Evolutionary conservation across 257 asterid genomes (phyloP).

Genomic region (Ballota nigra): DNA sequence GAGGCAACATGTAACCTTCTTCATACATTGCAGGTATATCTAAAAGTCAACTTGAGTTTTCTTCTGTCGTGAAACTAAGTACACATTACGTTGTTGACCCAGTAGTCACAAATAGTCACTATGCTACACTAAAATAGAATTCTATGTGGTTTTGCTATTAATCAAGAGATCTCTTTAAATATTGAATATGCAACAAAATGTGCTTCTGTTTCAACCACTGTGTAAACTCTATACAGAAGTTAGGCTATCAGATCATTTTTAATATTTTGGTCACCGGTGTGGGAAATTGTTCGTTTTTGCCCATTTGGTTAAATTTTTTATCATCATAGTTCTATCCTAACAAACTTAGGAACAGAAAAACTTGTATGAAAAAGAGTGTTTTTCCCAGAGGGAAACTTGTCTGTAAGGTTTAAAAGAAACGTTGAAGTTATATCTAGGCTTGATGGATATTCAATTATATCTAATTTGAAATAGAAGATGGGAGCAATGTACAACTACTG

Average conservation of each 20-base stretch:
- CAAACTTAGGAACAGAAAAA: background rate
- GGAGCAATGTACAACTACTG: background rate
- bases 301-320: background rate
- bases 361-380: background rate
- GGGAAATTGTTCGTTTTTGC: background rate
- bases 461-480: background rate
- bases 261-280: background rate
- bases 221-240: background rate
- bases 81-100: background rate
- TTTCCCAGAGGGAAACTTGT: background rate
- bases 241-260: background rate
- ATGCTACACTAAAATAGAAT: background rate
- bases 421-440: background rate
- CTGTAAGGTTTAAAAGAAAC: background rate
- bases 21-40: conserved; percentile 82
- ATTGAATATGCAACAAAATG: background rate
- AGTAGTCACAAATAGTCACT: background rate
- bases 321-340: background rate
- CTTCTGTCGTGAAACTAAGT: conserved; percentile 7
- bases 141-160: conserved; percentile 16
- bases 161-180: background rate
- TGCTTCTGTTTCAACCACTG: background rate
- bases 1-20: conserved; percentile 99
- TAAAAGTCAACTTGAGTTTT: background rate
- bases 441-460: background rate